Evolutionary conservation across 257 asterid genomes (phyloP), one percentile per base, ranked within the genome.

Genomic region (Knoxia roxburghii): DNA sequence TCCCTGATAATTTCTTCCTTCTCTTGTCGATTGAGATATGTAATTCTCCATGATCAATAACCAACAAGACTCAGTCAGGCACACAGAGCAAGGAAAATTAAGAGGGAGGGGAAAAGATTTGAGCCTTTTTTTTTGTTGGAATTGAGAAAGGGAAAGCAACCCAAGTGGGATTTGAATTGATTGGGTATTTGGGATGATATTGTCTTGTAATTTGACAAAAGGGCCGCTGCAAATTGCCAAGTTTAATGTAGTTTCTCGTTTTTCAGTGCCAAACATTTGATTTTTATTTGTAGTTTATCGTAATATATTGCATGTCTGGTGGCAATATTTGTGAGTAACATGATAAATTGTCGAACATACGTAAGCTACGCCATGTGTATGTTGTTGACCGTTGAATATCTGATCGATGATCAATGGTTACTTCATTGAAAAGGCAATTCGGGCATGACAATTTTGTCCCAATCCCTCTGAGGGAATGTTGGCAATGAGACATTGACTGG

Each of bases 1-100:
- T 24, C 26, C 26, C 27, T 39, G 3, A 8, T 24, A 10, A 40
- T n/a, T 60, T 5, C 65, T 60, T 14, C 65, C 65, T 71, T 77
- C 82, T 59, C 77, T 74, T 29, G 79, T 77, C 57, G 85, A 80
- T 35, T 67, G 69, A 20, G 85, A 80, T 74, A 82, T 80, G 41
- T 67, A 77, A 21, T 77, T 71, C 68, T 80, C 80, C 85, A 80
- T 79, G 21, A 15, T 37, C 52, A 29, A 14, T 68, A 61, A 35
- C 13, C 1, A 40, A 13, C 6, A 5, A 32, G 18, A 7, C 8
- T n/a, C n/a, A n/a, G n/a, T n/a, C 32, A 27, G 24, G n/a, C 49
- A 57, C 63, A 29, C 54, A 33, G 37, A 15, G 27, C 24, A 72
- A 58, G 14, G 41, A 37, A 37, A 9, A 37, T 37, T 37, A n/a